These are phyloP conservation scores for Beauveria sp. DNA, from an alignment of 2,329 filamentous ascomycete genomes.

Conservation along the genomic window DNA sequence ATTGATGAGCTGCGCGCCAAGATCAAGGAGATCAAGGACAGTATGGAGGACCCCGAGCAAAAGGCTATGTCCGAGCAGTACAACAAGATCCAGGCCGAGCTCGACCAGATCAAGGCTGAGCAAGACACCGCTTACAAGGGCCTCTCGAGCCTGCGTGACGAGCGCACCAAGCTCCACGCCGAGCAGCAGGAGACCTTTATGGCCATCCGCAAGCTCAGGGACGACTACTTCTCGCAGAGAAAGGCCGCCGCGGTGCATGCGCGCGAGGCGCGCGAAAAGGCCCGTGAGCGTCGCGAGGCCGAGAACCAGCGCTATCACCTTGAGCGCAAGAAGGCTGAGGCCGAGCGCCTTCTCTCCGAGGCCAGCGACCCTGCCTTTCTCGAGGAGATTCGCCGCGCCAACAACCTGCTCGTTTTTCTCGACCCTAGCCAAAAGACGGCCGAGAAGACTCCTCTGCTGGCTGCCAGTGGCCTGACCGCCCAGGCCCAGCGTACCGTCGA, in stretches of 20 bases:
- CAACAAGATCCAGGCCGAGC: conserved; percentile 74
- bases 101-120: conserved; percentile 84
- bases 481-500: conserved; percentile 78
- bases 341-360: conserved; percentile 69
- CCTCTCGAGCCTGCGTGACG: conserved; percentile 74
- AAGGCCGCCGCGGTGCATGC: conserved; percentile 81
- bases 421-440: conserved; percentile 59
- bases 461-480: conserved; percentile 67
- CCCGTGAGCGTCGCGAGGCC: conserved; percentile 68
- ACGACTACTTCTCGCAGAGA: conserved; percentile 74
- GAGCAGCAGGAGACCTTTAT: conserved; percentile 82
- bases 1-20: conserved; percentile 84
- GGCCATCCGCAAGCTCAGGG: conserved; percentile 79
- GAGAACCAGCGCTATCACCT: conserved; percentile 69
- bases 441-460: conserved; percentile 60
- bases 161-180: conserved; percentile 73
- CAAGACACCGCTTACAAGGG: conserved; percentile 88
- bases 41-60: conserved; percentile 82
- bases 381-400: conserved; percentile 84
- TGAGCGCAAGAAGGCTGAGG: conserved; percentile 68
- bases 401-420: conserved; percentile 79
- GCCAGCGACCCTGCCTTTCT: conserved; percentile 82
- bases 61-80: conserved; percentile 85
- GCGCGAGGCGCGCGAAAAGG: conserved; percentile 69
- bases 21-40: conserved; percentile 83